phyloP scores from a whole-genome alignment of 2,329 filamentous ascomycete genomes.

The Colletotrichum cordylinicola region DNA sequence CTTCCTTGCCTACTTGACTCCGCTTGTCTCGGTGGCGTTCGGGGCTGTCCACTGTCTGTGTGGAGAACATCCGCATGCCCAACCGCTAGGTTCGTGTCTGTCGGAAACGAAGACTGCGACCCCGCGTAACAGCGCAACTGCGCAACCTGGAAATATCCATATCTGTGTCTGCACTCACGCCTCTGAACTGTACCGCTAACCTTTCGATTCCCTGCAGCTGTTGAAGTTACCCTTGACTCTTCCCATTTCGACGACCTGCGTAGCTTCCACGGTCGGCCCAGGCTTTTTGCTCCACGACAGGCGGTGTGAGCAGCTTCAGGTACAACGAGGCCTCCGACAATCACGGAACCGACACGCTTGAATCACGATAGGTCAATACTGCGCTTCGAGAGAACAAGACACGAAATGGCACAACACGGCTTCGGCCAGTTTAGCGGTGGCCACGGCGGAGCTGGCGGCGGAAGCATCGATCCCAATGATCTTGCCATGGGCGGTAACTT shows the following conservation, averaged over 20 bases:
- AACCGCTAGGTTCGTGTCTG: neutral
- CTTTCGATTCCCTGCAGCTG: neutral
- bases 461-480: slow-evolving; percentile 83
- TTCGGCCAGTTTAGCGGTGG: slow-evolving; percentile 62
- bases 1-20: neutral
- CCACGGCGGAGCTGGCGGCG: slow-evolving; percentile 52
- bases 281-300: neutral
- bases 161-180: neutral
- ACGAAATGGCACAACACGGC: slow-evolving; percentile 59
- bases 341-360: neutral
- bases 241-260: neutral
- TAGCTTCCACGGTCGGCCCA: neutral
- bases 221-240: neutral
- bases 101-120: neutral
- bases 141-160: neutral
- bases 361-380: neutral
- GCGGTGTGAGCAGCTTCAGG: slow-evolving; percentile 4
- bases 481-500: slow-evolving; percentile 72
- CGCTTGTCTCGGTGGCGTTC: slow-evolving; percentile 5
- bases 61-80: slow-evolving; percentile 5
- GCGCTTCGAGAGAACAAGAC: neutral
- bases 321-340: neutral
- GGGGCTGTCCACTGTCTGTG: neutral
- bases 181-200: neutral
- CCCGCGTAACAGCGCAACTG: neutral